Percentiles rank a stretch among this genome's conserved stretches.
phyloP scores from a whole-genome alignment of 1,284 basidiomycete genomes.

The Pseudozyma sp. region DNA sequence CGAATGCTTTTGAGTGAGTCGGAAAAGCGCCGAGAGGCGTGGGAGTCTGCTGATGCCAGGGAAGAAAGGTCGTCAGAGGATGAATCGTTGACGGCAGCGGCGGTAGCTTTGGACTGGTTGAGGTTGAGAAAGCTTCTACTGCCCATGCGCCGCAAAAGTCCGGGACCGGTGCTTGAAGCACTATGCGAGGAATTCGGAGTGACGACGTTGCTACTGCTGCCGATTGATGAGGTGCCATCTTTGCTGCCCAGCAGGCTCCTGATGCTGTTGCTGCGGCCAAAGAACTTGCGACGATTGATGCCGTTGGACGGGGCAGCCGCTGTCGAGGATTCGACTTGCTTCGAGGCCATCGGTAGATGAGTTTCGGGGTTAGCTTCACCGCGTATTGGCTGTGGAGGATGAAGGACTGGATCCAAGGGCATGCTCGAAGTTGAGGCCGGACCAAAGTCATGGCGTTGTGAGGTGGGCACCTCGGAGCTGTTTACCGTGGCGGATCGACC shows the following conservation, averaged over 20 bases:
- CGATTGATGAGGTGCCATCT: background rate
- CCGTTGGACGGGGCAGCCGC: constrained; percentile 1
- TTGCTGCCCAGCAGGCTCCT: constrained; percentile 28
- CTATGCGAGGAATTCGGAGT: constrained; percentile 1
- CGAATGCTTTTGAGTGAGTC: constrained; percentile 40
- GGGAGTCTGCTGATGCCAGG: constrained; percentile 22
- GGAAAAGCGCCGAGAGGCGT: constrained; percentile 32
- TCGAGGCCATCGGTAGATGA: background rate
- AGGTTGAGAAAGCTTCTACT: constrained; percentile 47
- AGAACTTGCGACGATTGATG: constrained; percentile 48
- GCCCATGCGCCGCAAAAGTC: constrained; percentile 44
- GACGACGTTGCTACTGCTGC: background rate
- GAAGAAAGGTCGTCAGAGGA: constrained; percentile 34
- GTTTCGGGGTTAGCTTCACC: background rate
- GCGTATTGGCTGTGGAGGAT: background rate
- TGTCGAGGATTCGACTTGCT: background rate
- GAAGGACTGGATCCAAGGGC: constrained; percentile 4
- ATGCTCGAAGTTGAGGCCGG: constrained; percentile 6
- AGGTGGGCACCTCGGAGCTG: background rate
- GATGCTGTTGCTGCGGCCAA: constrained; percentile 50
- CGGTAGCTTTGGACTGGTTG: constrained; percentile 20
- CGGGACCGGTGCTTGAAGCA: constrained; percentile 7
- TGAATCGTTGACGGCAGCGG: constrained; percentile 4
- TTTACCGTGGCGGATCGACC: constrained; percentile 24
- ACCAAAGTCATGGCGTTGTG: background rate